Evolutionary conservation across 2,329 filamentous ascomycete genomes (phyloP).

Genomic region (Fusarium sp.): DNA sequence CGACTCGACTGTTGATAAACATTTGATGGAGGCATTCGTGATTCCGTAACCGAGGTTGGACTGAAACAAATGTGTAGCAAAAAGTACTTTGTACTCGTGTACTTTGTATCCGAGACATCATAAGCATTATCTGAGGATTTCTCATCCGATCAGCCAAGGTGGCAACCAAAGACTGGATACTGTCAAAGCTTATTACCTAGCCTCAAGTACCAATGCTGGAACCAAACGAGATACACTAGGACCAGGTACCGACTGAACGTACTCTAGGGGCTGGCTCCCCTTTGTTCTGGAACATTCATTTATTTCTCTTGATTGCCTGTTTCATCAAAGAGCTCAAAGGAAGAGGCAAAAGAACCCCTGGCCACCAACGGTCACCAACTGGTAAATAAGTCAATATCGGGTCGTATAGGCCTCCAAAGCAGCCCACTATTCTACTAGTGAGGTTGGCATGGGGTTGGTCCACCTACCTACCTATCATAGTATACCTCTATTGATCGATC

Average conservation of each 20-base stretch:
- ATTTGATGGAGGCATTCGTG: conserved; percentile 1
- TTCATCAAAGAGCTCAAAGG: conserved; percentile 1
- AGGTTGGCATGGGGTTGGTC: not conserved
- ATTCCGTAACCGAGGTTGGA: conserved; percentile 17
- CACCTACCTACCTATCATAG: no score
- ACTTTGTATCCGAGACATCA: conserved; percentile 2
- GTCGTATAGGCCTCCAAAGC: conserved; percentile 6
- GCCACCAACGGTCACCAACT: conserved; percentile 13
- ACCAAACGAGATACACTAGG: conserved; percentile 6
- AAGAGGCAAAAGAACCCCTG: conserved; percentile 1
- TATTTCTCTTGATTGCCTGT: conserved; percentile 3
- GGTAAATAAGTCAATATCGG: conserved; percentile 21
- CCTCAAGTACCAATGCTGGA: conserved; percentile 3
- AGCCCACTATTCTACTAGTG: conserved; percentile 19
- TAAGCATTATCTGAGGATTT: conserved; percentile 30
- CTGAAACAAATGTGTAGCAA: not conserved
- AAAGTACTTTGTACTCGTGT: not conserved
- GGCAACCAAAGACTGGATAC: conserved; percentile 13
- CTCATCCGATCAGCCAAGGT: conserved; percentile 22
- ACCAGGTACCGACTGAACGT: conserved; percentile 1
- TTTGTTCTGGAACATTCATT: conserved; percentile 16
- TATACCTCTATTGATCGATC: not conserved
- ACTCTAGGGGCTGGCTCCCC: not conserved
- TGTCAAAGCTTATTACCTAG: conserved; percentile 9
- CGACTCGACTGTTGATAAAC: not conserved